phyloP scores from a whole-genome alignment of 345 rosid genomes.

The Salix arbutifolia region DNA sequence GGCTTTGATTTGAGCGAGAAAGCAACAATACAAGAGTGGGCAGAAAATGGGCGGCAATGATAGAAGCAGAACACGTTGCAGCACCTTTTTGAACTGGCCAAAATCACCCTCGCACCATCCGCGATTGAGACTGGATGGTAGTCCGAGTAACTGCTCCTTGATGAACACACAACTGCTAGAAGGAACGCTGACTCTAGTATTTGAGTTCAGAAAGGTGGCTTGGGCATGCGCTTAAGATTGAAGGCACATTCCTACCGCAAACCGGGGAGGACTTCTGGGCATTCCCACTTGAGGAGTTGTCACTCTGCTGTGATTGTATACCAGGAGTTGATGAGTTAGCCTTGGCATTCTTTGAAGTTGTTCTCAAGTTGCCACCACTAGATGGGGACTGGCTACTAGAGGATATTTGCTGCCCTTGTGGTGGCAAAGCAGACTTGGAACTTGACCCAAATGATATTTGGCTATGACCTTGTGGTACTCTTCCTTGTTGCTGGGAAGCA shows the following conservation, averaged over 20 bases:
- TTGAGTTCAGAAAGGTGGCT: constrained; percentile 51
- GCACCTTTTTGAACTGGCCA: not conserved
- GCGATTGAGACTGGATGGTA: not conserved
- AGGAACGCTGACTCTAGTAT: constrained; percentile 22
- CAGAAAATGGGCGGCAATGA: not conserved
- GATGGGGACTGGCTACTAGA: constrained; percentile 26
- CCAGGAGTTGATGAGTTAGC: constrained; percentile 24
- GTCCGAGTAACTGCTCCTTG: not conserved
- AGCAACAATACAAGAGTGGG: not conserved
- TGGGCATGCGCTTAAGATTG: constrained; percentile 40
- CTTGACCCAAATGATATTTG: constrained; percentile 50
- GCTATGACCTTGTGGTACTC: constrained; percentile 37
- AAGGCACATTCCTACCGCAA: constrained; percentile 57
- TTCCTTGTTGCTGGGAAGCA: constrained; percentile 38
- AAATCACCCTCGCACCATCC: not conserved
- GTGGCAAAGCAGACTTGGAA: constrained; percentile 19
- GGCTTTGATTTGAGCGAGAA: not conserved
- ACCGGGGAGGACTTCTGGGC: constrained; percentile 48
- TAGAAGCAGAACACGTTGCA: not conserved
- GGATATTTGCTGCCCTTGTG: constrained; percentile 33
- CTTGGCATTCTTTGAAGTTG: constrained; percentile 26
- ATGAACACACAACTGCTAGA: not conserved
- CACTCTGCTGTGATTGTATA: constrained; percentile 29
- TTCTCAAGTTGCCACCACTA: constrained; percentile 29
- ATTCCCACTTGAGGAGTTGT: constrained; percentile 29